Conservation (phyloP, 495 filamentous ascomycete genomes). For the Jackrogersella minutella region DNA sequence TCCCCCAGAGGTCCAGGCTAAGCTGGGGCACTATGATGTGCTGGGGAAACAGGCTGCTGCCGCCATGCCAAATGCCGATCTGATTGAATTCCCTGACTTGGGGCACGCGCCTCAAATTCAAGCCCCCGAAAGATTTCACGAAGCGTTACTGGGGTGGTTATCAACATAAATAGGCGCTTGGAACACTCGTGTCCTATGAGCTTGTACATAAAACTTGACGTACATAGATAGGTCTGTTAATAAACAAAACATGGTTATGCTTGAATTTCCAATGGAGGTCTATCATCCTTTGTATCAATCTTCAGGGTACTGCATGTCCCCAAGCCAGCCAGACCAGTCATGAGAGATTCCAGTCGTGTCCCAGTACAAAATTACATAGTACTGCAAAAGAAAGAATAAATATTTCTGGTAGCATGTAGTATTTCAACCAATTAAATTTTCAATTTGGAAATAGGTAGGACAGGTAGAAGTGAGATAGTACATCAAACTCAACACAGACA, state of each 20-base stretch:
- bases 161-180: not conserved
- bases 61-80: conserved; percentile 49
- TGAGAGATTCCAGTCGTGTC: not conserved
- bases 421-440: not conserved
- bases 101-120: conserved; percentile 59
- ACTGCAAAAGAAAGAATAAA: no score
- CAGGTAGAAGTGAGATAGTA: no score
- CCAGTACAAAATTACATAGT: not conserved
- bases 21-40: conserved; percentile 52
- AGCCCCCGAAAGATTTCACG: conserved; percentile 48
- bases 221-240: no score
- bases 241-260: no score
- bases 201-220: not conserved
- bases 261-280: not conserved
- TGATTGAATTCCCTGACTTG: conserved; percentile 50
- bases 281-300: conserved; percentile 4
- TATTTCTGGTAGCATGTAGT: no score
- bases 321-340: not conserved
- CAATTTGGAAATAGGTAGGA: no score
- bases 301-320: conserved; percentile 3
- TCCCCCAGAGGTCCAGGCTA: conserved; percentile 49
- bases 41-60: conserved; percentile 50
- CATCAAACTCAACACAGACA: no score
- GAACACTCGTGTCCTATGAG: not conserved
- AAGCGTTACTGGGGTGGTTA: conserved; percentile 49